Percentiles rank a stretch among this genome's conserved stretches.
Evolutionary conservation across 345 rosid genomes (phyloP).

Genomic region (Ailanthus altissimus): DNA sequence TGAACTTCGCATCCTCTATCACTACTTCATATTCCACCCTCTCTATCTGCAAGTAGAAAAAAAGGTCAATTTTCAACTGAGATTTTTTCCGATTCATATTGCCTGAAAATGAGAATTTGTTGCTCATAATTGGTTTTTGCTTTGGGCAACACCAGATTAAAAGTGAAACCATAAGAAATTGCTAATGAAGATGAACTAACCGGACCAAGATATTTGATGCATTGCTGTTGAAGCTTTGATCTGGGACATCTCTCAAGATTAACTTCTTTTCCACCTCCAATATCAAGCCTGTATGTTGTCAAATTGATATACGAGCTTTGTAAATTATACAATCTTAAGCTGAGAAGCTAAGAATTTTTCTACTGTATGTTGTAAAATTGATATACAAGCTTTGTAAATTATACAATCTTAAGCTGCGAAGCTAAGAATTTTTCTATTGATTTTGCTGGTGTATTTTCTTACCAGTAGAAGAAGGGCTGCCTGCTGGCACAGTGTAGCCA

Average conservation of each 20-base stretch:
- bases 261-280: constrained; percentile 79
- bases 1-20: constrained; percentile 49
- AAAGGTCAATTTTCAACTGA: background rate
- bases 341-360: background rate
- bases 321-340: background rate
- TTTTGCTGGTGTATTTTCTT: constrained; percentile 25
- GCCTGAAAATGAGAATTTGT: background rate
- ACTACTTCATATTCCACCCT: constrained; percentile 66
- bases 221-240: constrained; percentile 77
- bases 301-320: constrained; percentile 24
- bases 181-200: constrained; percentile 44
- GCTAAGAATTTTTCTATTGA: background rate
- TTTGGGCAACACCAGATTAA: background rate
- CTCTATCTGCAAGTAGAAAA: constrained; percentile 51
- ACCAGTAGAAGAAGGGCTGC: constrained; percentile 94
- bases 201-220: constrained; percentile 95
- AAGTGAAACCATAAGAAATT: background rate
- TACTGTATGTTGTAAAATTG: constrained; percentile 41
- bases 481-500: constrained; percentile 87
- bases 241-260: constrained; percentile 70
- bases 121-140: background rate
- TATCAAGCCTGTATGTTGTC: constrained; percentile 70
- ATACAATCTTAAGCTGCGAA: background rate
- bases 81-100: background rate
- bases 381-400: constrained; percentile 18